Conservation (phyloP, 306 rosid genomes). For the Adenanthera pavonina region DNA sequence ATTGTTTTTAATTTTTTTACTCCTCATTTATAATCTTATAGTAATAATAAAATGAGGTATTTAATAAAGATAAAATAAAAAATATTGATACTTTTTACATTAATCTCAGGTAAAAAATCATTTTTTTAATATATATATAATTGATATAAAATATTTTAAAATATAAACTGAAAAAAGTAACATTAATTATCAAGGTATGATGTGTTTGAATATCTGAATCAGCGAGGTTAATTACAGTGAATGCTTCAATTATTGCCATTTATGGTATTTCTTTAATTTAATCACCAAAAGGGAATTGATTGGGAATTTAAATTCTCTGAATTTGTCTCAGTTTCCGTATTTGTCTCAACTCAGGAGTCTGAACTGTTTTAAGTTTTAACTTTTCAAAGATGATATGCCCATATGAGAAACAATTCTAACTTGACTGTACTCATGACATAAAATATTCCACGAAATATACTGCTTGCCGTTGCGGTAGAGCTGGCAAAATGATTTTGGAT, state of each 20-base stretch:
- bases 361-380: background rate
- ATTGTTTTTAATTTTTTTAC: too few species aligned
- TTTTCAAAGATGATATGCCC: background rate
- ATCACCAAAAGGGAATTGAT: background rate
- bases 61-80: too few species aligned
- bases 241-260: background rate
- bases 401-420: background rate
- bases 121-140: too few species aligned
- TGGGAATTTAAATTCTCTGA: conserved; percentile 31
- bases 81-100: too few species aligned
- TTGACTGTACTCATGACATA: too few species aligned
- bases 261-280: background rate
- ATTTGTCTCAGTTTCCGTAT: background rate
- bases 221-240: background rate
- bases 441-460: too few species aligned
- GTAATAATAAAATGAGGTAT: too few species aligned
- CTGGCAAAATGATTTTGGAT: too few species aligned
- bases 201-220: background rate
- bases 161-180: background rate
- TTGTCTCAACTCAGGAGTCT: background rate
- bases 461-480: too few species aligned
- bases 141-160: background rate
- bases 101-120: too few species aligned
- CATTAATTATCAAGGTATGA: too few species aligned
- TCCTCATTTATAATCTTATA: too few species aligned